Base-by-base conservation (phyloP, 371 early-diverging fungal species). In the Lichtheimia ramosa region DNA sequence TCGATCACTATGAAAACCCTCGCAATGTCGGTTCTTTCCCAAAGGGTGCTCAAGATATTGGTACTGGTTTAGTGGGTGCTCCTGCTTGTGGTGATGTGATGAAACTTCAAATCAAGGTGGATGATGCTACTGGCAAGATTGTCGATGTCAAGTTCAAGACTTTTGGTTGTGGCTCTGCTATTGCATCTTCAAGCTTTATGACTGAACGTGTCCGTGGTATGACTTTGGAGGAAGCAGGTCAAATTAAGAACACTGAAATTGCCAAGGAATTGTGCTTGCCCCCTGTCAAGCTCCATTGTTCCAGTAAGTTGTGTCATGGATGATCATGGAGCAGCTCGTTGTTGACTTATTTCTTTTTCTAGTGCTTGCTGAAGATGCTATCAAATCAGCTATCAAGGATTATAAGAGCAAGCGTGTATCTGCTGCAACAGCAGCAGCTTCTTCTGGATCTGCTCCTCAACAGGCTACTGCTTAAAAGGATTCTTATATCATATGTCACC, bases 11-110 rank as follows among this genome's bases (percentile, higher is more conserved):
- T 71, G 92, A 92, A 70, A 85, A 87, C 49, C 99, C 99, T 16
- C 87, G 98, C 66, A 98, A 99, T 70, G 96, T 99, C 54, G 99
- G 99, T 34, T 95, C 98, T 5, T 80, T 98, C 58, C 81, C 85
- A 62, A 95, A 96, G 74, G 77, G 71, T 27, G 90, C 89, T 63
- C 83, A 87, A 12, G 83, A 86, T 57, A 95, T 99, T 27, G 99
- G 99, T 43, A 99, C 99, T 4, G 99, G 99, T 28, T 85, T 99
- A 14, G 99, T 99, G 16, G 99, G 99, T 18, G 99, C 99, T 0
- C 99, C 99, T n/a, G 99, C 99, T 10, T 99, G 99, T 75, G 99
- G 99, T 63, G 99, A 99, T 83, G 99, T 99, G 46, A 97, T 99
- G 96, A 95, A 97, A 72, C 84, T 99, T 20, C 99, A 99, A 76